Base-by-base conservation (phyloP, 139 green algal species). In the Astrephomene gubernaculifera region DNA sequence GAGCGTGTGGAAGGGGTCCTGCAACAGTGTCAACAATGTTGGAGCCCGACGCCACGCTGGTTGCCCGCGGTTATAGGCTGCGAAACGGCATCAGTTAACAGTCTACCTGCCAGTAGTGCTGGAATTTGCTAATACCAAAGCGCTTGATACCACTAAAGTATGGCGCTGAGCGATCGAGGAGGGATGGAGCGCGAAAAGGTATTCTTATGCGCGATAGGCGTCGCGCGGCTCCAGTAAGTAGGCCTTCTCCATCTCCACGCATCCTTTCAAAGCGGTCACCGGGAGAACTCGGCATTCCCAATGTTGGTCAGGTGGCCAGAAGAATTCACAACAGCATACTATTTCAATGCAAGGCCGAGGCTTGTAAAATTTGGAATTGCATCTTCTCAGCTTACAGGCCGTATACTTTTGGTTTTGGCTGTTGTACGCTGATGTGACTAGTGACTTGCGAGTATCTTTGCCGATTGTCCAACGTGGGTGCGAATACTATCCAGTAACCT, bases 1-100 rank as follows among this genome's bases (percentile, higher is more conserved):
- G 70, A 92, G 60, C 2, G 91, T 93, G 80, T 94, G 91, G 75
- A 94, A 94, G 5, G 91, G 91, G 73, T 93, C 91, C 57, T 71
- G 57, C 35, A 45, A 4, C 19, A 1, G 52, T 25, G 21, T 9
- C 10, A 38, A 10, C 1, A 65, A 25, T 14, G 29, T 35, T 2
- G 10, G 76, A 19, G 45, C 36, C n/a, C 36, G 35, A 25, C 8
- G 35, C 31, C n/a, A n/a, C n/a, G n/a, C 38, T 38, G 36, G 39
- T 81, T 4, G n/a, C n/a, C n/a, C n/a, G n/a, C n/a, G n/a, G n/a
- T n/a, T n/a, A n/a, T n/a, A n/a, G n/a, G n/a, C 27, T 8, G 9
- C 9, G 2, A 38, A 68, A n/a, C 71, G 7, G 21, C 45, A 52
- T 27, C 57, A 22, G 33, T 10, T 1, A 25, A 17, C n/a, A n/a